These are phyloP conservation scores for Elsinoe australis DNA, from an alignment of 2,329 filamentous ascomycete genomes.

Conservation along the genomic window DNA sequence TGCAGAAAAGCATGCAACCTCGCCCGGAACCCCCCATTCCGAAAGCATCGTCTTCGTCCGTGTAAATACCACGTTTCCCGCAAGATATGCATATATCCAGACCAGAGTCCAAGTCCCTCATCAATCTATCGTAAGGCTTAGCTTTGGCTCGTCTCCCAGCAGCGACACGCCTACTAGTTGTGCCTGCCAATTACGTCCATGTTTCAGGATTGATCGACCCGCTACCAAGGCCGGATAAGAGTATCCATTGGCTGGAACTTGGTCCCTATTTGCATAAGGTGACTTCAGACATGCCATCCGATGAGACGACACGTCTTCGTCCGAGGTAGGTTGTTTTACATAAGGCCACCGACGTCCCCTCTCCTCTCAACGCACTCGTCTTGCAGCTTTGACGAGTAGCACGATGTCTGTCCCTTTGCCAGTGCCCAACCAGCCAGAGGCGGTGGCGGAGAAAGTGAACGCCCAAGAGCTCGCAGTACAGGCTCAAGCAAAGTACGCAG, in stretches of 20 bases:
- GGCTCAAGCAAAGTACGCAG: slow-evolving; percentile 22
- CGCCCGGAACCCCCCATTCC: too few relatives aligned
- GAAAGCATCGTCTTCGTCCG: too few relatives aligned
- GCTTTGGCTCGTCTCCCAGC: background rate
- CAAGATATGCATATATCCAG: too few relatives aligned
- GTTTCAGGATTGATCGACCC: background rate
- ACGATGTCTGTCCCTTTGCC: slow-evolving; percentile 2
- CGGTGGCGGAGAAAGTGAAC: slow-evolving; percentile 7
- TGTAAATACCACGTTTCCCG: too few relatives aligned
- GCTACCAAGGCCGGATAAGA: background rate
- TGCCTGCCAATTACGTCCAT: background rate
- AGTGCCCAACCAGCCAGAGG: background rate
- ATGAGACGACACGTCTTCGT: background rate
- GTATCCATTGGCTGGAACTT: background rate
- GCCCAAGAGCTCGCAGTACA: slow-evolving; percentile 16
- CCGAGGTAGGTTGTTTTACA: slow-evolving; percentile 3
- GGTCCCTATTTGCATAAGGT: too few relatives aligned
- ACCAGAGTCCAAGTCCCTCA: background rate
- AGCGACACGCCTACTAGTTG: background rate
- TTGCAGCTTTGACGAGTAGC: background rate
- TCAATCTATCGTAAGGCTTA: background rate
- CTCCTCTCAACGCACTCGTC: background rate
- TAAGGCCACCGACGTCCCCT: too few relatives aligned
- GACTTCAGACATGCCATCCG: too few relatives aligned
- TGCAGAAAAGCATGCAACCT: too few relatives aligned